Evolutionary conservation across 768 basidiomycete species (phyloP).

Genomic region (Lactifluus pinguis): DNA sequence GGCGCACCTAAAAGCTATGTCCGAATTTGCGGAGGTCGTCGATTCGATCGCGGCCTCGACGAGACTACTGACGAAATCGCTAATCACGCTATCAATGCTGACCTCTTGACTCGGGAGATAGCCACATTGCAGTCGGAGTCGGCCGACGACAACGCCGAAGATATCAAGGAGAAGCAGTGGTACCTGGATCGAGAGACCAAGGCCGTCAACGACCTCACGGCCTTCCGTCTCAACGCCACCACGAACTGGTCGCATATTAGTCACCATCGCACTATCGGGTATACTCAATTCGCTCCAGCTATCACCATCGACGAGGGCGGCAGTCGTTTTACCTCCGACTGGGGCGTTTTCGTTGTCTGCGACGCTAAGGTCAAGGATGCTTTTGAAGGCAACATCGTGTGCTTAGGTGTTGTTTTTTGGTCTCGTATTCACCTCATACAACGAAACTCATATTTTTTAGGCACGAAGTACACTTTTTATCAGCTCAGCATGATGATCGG

Average conservation of each 20-base stretch:
- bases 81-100: background rate
- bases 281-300: constrained; percentile 17
- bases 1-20: background rate
- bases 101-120: background rate
- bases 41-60: background rate
- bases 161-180: background rate
- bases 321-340: constrained; percentile 23
- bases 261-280: constrained; percentile 21
- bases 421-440: background rate
- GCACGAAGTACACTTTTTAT: background rate
- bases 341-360: constrained; percentile 24
- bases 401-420: constrained; percentile 24
- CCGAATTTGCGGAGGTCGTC: background rate
- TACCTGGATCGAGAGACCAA: background rate
- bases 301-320: constrained; percentile 20
- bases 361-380: constrained; percentile 20
- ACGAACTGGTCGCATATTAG: constrained; percentile 21
- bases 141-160: background rate
- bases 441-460: background rate
- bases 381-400: constrained; percentile 26
- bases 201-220: constrained; percentile 17
- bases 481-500: background rate
- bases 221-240: constrained; percentile 21
- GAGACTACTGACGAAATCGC: background rate
- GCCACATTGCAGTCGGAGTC: background rate